Evolutionary conservation across 139 green algal genomes (phyloP).

Genomic region (Volvox africanus): DNA sequence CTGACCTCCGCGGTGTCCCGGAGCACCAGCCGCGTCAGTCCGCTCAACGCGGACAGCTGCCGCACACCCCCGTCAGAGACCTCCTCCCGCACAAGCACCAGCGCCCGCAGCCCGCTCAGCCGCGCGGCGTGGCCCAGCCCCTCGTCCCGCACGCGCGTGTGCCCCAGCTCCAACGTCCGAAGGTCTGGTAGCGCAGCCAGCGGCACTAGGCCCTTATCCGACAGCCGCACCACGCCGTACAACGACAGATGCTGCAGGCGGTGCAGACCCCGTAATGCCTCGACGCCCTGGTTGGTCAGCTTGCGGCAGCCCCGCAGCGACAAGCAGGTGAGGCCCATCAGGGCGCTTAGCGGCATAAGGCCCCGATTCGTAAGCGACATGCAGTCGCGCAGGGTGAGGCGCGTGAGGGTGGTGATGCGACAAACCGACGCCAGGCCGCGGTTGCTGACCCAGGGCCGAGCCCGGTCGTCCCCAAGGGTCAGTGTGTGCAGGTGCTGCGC

Average conservation of each 20-base stretch:
- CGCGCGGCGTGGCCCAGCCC: slow-evolving; percentile 41
- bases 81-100: slow-evolving; percentile 16
- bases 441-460: slow-evolving; percentile 62
- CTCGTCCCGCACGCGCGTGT: slow-evolving; percentile 58
- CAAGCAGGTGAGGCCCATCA: slow-evolving; percentile 42
- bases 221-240: slow-evolving; percentile 50
- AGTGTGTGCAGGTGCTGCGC: slow-evolving; percentile 50
- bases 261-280: slow-evolving; percentile 44
- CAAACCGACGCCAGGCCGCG: slow-evolving; percentile 48
- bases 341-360: slow-evolving; percentile 31
- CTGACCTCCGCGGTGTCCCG: slow-evolving; percentile 9
- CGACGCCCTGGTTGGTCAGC: slow-evolving; percentile 57
- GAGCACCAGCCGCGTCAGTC: slow-evolving; percentile 31
- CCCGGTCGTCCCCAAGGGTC: slow-evolving; percentile 59
- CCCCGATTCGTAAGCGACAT: slow-evolving; percentile 55
- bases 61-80: slow-evolving; percentile 42
- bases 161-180: slow-evolving; percentile 48
- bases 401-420: slow-evolving; percentile 50
- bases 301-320: slow-evolving; percentile 59
- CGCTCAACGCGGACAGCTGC: slow-evolving; percentile 23
- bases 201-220: slow-evolving; percentile 54
- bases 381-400: slow-evolving; percentile 64
- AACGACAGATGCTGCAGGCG: slow-evolving; percentile 53
- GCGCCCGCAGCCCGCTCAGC: not conserved
- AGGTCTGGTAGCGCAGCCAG: slow-evolving; percentile 44